Conservation (phyloP, 768 basidiomycete genomes). For the Mycena leptocephala region DNA sequence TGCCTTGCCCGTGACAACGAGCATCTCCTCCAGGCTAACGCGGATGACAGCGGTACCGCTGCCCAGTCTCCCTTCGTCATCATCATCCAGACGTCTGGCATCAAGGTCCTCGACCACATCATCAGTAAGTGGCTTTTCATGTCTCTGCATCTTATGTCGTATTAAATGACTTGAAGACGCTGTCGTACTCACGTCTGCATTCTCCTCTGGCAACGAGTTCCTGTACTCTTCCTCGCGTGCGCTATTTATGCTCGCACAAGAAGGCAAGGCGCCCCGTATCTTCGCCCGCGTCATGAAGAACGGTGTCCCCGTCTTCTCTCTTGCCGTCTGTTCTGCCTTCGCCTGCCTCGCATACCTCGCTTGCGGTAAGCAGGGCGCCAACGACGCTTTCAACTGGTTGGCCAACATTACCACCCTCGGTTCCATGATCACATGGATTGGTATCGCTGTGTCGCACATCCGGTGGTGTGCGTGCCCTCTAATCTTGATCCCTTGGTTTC, state of each 20-base stretch:
- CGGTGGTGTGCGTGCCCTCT: constrained; percentile 31
- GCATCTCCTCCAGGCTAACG: constrained; percentile 28
- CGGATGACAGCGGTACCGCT: constrained; percentile 43
- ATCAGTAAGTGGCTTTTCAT: too few species aligned
- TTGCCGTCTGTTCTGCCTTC: constrained; percentile 54
- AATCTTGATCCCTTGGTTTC: constrained; percentile 12
- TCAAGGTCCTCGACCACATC: constrained; percentile 62
- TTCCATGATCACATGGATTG: constrained; percentile 58
- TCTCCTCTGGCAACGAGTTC: constrained; percentile 69
- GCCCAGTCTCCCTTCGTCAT: constrained; percentile 58
- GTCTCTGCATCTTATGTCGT: too few species aligned
- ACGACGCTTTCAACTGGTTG: constrained; percentile 58
- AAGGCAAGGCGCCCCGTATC: constrained; percentile 66
- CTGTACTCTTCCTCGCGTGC: constrained; percentile 65
- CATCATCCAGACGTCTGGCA: constrained; percentile 59
- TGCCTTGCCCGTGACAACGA: constrained; percentile 52
- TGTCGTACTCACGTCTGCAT: constrained; percentile 66
- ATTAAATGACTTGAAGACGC: constrained; percentile 38
- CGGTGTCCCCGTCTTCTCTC: constrained; percentile 56
- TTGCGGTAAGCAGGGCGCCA: constrained; percentile 48
- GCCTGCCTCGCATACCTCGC: constrained; percentile 58
- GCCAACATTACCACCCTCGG: constrained; percentile 52
- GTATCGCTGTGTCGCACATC: constrained; percentile 61
- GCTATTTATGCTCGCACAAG: constrained; percentile 69
- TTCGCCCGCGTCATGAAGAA: constrained; percentile 53